A percentile compares a stretch with the other conserved stretches of the same genome.
Evolutionary conservation across 805 yeast genomes (phyloP).

Genomic region (Tanozyma kutaoensis): DNA sequence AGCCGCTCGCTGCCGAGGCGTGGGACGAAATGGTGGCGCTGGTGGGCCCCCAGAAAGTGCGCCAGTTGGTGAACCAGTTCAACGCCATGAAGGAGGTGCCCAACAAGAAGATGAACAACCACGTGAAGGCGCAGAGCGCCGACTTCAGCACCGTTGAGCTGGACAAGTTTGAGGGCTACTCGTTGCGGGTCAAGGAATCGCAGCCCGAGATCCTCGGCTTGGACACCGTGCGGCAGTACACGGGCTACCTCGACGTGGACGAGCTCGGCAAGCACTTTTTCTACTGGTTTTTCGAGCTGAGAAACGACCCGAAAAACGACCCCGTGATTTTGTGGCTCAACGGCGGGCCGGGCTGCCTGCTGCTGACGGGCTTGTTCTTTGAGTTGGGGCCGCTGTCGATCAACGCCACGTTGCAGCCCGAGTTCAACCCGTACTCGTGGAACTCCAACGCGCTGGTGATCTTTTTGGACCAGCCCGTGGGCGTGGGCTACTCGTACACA

Average conservation of each 20-base stretch:
- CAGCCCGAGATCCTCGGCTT: constrained; percentile 10
- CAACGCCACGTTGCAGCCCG: constrained; percentile 10
- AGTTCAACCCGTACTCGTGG: constrained; percentile 16
- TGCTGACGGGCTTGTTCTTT: constrained; percentile 15
- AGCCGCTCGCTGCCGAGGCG: too few species aligned
- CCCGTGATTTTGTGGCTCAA: constrained; percentile 20
- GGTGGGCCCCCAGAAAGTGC: too few species aligned
- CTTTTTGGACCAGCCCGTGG: constrained; percentile 20
- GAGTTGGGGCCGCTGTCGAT: constrained; percentile 17
- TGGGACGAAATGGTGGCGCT: too few species aligned
- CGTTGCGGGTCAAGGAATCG: neutral
- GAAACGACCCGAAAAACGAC: constrained; percentile 16
- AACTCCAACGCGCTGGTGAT: constrained; percentile 15
- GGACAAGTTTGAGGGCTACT: neutral
- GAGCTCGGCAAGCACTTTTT: constrained; percentile 17
- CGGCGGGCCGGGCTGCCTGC: constrained; percentile 21
- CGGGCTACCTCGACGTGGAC: constrained; percentile 26
- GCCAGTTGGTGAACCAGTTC: too few species aligned
- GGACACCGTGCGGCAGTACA: constrained; percentile 22
- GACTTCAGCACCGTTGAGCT: neutral
- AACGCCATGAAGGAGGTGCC: too few species aligned
- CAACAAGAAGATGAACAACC: too few species aligned
- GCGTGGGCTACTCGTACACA: constrained; percentile 17
- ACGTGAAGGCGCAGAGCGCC: too few species aligned
- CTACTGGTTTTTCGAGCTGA: constrained; percentile 19